Conservation (phyloP, 495 filamentous ascomycete genomes). For the Annulohypoxylon stygium region DNA sequence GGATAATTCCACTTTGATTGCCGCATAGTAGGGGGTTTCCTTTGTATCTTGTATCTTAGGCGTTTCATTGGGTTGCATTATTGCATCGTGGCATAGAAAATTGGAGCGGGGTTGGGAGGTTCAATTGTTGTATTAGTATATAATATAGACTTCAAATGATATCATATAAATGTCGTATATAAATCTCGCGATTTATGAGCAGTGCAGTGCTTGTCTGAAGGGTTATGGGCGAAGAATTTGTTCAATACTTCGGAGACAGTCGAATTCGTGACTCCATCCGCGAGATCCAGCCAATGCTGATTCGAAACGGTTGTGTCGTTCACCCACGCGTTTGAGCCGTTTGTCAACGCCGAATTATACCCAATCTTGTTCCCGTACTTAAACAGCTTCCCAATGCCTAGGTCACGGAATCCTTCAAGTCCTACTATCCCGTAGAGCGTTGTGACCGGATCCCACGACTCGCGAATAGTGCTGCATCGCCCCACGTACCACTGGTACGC, state of each 20-base stretch:
- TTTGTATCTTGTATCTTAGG: no score
- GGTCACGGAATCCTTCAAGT: slow-evolving; percentile 50
- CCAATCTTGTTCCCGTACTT: slow-evolving; percentile 47
- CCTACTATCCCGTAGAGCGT: slow-evolving; percentile 60
- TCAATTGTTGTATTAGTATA: not conserved
- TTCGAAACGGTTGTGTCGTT: slow-evolving; percentile 46
- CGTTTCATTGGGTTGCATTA: no score
- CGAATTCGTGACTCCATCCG: slow-evolving; percentile 39
- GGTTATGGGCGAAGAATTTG: slow-evolving; percentile 29
- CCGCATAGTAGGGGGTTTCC: no score
- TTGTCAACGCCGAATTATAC: slow-evolving; percentile 47
- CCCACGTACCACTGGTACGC: slow-evolving; percentile 55
- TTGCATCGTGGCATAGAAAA: no score
- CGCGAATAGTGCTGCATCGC: slow-evolving; percentile 39
- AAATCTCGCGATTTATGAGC: not conserved
- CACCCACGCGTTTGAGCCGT: slow-evolving; percentile 57
- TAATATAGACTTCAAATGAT: not conserved
- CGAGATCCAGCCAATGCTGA: slow-evolving; percentile 54
- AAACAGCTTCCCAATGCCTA: slow-evolving; percentile 38
- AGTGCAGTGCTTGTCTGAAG: slow-evolving; percentile 27
- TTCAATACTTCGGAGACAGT: slow-evolving; percentile 26
- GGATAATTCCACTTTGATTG: no score
- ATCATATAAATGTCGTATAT: slow-evolving; percentile 1
- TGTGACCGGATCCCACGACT: slow-evolving; percentile 62
- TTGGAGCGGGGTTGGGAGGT: no score